Evolutionary conservation across 805 yeast genomes (phyloP), one percentile per base, ranked within the genome.

Genomic region (Schwanniomyces sp.): DNA sequence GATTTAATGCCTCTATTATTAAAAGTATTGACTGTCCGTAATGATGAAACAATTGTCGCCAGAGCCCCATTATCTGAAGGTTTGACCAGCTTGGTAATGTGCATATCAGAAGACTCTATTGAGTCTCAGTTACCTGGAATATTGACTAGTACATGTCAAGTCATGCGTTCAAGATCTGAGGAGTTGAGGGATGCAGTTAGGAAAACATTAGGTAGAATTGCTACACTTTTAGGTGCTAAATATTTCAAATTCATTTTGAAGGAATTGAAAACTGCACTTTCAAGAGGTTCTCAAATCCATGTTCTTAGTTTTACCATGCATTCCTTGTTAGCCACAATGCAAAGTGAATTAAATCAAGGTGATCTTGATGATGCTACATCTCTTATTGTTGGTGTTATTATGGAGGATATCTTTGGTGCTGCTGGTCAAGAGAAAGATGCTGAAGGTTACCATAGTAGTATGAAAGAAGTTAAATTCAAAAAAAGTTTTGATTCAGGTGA

Each of bases 381-480:
- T 2, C 56, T 85, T 46, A 68, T 91, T 10, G 84, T 85, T 54
- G 83, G 81, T 18, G 73, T 90, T 12, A 75, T 91, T 18, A 92
- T 92, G 96, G 96, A 91, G 59, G 97, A 92, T 59, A 79, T 84
- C 4, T 91, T 94, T 65, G 99, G 99, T 21, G 79, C 85, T 8
- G 88, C 96, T 3, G 96, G 96, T 30, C 86, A 86, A 60, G 98
- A 94, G 59, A 92, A 94, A 62, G 98, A 94, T 53, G 91, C 94
- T 5, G 97, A 91, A 51, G 96, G 91, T 16, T 92, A 94, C 59
- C 80, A 80, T 44, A 84, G 88, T 27, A 83, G 85, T 51, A 88
- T 91, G 83, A 88, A 86, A 57, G 99, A 92, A 71, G 92, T 94
- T 30, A 91, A 90, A 62, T 85, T 82, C 53, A 89, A 88, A 60